Evolutionary conservation across 2,329 filamentous ascomycete species (phyloP).

Genomic region (Capronia epimyces): DNA sequence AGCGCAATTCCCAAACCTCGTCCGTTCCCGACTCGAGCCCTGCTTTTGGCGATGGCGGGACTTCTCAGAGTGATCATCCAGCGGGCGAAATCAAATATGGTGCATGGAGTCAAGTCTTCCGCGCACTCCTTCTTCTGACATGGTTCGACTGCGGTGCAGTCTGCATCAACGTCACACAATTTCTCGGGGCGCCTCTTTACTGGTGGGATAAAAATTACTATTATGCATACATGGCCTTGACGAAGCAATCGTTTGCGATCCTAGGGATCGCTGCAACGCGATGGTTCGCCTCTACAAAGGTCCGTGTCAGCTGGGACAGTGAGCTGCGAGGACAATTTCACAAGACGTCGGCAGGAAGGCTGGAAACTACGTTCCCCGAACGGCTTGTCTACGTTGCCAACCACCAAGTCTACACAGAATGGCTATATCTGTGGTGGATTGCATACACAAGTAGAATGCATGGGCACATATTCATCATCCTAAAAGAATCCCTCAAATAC

Average conservation of each 20-base stretch:
- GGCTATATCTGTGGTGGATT: slow-evolving; percentile 65
- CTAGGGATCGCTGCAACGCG: slow-evolving; percentile 57
- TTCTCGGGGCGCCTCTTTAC: slow-evolving; percentile 57
- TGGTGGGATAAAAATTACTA: slow-evolving; percentile 57
- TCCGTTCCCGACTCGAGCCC: neutral
- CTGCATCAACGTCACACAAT: slow-evolving; percentile 50
- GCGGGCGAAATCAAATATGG: slow-evolving; percentile 41
- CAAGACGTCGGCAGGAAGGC: slow-evolving; percentile 51
- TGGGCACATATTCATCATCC: slow-evolving; percentile 60
- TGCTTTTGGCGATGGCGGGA: slow-evolving; percentile 10
- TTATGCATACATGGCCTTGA: slow-evolving; percentile 60
- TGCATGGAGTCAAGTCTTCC: slow-evolving; percentile 41
- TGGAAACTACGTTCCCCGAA: slow-evolving; percentile 57
- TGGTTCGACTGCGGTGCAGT: slow-evolving; percentile 44
- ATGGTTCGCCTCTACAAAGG: slow-evolving; percentile 58
- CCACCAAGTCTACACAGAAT: slow-evolving; percentile 64
- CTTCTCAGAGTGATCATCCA: slow-evolving; percentile 18
- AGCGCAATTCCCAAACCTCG: slow-evolving; percentile 27
- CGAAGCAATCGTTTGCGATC: slow-evolving; percentile 61
- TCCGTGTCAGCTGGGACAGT: slow-evolving; percentile 57
- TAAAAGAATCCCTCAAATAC: slow-evolving; percentile 61
- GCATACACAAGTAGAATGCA: slow-evolving; percentile 61
- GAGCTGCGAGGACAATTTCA: slow-evolving; percentile 56
- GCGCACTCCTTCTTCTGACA: slow-evolving; percentile 40
- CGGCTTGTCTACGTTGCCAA: slow-evolving; percentile 59